Conservation (phyloP, 345 rosid species). For the Physaria fendleri region DNA sequence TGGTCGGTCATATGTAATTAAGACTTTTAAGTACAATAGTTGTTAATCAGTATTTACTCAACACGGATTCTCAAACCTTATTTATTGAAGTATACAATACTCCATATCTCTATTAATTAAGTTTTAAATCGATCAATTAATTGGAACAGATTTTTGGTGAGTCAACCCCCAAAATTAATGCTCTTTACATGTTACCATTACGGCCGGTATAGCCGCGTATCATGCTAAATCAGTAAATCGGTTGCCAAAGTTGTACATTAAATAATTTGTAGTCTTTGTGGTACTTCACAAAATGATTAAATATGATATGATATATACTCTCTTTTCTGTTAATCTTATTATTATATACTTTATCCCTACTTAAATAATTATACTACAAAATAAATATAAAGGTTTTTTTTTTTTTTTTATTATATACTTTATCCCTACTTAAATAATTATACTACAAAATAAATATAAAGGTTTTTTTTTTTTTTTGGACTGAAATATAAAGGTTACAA, state of each 20-base stretch:
- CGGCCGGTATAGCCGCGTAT: constrained; percentile 52
- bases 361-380: no score
- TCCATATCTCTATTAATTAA: not conserved
- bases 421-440: constrained; percentile 7
- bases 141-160: constrained; percentile 8
- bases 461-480: no score
- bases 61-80: constrained; percentile 14
- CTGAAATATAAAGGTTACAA: no score
- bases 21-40: constrained; percentile 22
- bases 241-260: constrained; percentile 16
- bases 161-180: constrained; percentile 32
- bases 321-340: no score
- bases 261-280: constrained; percentile 15
- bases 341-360: no score
- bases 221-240: constrained; percentile 21
- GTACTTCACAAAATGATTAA: no score
- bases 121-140: not conserved
- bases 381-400: no score
- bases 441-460: not conserved
- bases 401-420: constrained; percentile 15
- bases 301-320: no score
- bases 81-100: constrained; percentile 3
- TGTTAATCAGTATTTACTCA: not conserved
- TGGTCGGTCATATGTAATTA: constrained; percentile 33
- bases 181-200: constrained; percentile 61